Conservation (phyloP, 1,139 yeast species). For the Geotrichum klebahnii region DNA sequence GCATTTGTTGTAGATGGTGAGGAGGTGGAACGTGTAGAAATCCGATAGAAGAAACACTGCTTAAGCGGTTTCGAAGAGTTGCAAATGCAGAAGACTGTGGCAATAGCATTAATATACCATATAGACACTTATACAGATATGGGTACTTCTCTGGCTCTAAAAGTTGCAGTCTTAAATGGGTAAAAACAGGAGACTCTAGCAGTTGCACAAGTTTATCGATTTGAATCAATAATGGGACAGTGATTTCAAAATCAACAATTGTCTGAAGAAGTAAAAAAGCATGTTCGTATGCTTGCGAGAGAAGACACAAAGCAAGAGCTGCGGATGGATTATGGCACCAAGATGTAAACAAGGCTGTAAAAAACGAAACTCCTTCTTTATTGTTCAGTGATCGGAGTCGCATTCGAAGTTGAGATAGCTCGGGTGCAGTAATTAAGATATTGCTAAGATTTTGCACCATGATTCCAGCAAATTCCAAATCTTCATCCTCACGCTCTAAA, state of each 20-base stretch:
- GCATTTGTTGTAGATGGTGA: conserved; percentile 13
- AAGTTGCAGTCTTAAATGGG: conserved; percentile 78
- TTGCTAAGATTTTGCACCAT: conserved; percentile 86
- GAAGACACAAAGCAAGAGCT: conserved; percentile 74
- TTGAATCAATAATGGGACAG: conserved; percentile 67
- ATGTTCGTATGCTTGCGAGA: conserved; percentile 85
- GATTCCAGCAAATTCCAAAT: conserved; percentile 67
- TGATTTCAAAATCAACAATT: conserved; percentile 69
- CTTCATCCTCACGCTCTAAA: conserved; percentile 55
- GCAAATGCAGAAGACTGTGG: conserved; percentile 95
- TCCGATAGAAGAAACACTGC: conserved; percentile 48
- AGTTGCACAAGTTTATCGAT: conserved; percentile 77
- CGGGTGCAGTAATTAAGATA: conserved; percentile 84
- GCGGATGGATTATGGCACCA: conserved; percentile 95
- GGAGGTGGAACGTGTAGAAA: conserved; percentile 34
- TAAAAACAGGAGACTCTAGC: conserved; percentile 83
- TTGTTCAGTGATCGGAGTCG: conserved; percentile 55
- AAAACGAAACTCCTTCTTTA: conserved; percentile 65
- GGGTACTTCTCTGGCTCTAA: conserved; percentile 84
- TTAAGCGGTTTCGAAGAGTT: conserved; percentile 70
- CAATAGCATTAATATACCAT: conserved; percentile 86
- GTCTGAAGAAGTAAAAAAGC: conserved; percentile 77
- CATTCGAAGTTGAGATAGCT: conserved; percentile 63
- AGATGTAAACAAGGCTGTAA: conserved; percentile 73
- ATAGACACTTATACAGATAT: conserved; percentile 76